Evolutionary conservation across 805 yeast genomes (phyloP).

Genomic region (Yamadazyma kitorensis): DNA sequence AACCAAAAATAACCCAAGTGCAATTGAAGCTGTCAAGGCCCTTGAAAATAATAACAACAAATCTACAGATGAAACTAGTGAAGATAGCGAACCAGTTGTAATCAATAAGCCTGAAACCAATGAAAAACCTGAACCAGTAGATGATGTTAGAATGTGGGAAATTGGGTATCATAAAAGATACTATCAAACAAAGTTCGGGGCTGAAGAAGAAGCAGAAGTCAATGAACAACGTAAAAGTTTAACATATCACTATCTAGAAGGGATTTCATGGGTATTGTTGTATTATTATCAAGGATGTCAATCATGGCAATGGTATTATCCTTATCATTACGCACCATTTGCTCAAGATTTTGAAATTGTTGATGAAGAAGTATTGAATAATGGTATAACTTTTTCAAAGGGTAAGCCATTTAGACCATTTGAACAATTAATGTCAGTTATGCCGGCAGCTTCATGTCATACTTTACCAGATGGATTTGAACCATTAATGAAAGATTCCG

Average conservation of each 20-base stretch:
- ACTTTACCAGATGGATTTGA: constrained; percentile 79
- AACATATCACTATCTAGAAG: constrained; percentile 78
- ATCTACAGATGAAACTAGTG: constrained; percentile 10
- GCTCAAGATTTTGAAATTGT: constrained; percentile 78
- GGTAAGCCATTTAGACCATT: constrained; percentile 87
- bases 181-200: constrained; percentile 70
- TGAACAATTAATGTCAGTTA: constrained; percentile 91
- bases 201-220: constrained; percentile 52
- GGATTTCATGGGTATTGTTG: constrained; percentile 92
- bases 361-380: constrained; percentile 39
- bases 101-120: constrained; percentile 11
- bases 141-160: constrained; percentile 70
- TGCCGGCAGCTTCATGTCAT: constrained; percentile 92
- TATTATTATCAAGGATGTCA: constrained; percentile 98
- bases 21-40: constrained; percentile 39
- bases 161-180: constrained; percentile 85
- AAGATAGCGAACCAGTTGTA: constrained; percentile 15
- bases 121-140: constrained; percentile 27
- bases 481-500: constrained; percentile 73
- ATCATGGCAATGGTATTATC: constrained; percentile 98
- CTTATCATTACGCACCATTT: constrained; percentile 97
- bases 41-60: constrained; percentile 6
- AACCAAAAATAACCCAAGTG: constrained; percentile 32
- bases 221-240: constrained; percentile 54
- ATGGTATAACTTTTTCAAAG: constrained; percentile 52